Conservation (phyloP, 2,329 filamentous ascomycete species). For the Didymella lethalis region DNA sequence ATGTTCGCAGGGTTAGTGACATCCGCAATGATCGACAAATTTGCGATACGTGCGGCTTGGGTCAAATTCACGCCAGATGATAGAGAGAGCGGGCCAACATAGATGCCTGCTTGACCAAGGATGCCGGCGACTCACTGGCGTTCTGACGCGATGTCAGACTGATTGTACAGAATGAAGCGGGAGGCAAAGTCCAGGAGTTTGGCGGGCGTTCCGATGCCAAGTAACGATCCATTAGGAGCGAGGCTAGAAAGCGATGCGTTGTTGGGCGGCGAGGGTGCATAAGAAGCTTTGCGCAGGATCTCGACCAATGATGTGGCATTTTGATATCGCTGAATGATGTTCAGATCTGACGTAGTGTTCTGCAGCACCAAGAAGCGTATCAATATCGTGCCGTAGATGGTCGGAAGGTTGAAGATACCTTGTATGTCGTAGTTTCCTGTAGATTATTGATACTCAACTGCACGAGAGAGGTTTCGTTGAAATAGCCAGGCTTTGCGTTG, state of each 20-base stretch:
- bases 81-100: not conserved
- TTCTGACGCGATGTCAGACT: not conserved
- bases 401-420: not conserved
- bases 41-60: not conserved
- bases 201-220: not conserved
- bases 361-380: not conserved
- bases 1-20: not conserved
- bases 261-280: not conserved
- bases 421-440: not conserved
- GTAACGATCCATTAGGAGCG: not conserved
- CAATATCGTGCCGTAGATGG: not conserved
- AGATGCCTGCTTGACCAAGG: not conserved
- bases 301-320: not conserved
- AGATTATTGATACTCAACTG: not conserved
- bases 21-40: not conserved
- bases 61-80: not conserved
- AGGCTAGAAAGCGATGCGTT: not conserved
- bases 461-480: not conserved
- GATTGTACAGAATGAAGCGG: not conserved
- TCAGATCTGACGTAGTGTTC: not conserved
- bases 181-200: not conserved
- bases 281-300: not conserved
- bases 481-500: not conserved
- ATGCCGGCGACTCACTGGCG: not conserved
- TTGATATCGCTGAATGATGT: not conserved